Percentiles rank a stretch among this genome's conserved stretches.
Conservation (phyloP, 202 grass and related monocot genomes). For the Setaria italica region DNA sequence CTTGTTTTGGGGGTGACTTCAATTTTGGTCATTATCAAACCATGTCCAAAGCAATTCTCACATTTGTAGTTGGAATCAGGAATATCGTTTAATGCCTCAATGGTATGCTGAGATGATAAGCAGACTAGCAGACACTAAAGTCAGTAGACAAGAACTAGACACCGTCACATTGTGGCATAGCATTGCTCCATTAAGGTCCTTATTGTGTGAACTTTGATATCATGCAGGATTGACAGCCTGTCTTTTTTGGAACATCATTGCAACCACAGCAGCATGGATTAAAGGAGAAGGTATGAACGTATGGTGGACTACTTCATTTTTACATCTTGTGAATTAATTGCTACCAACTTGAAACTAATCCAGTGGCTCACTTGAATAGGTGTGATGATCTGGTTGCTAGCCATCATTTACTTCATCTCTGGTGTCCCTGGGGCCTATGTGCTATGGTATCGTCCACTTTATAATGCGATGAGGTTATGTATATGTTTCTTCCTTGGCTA, state of each 20-base stretch:
- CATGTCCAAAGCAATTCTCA: slow-evolving; percentile 22
- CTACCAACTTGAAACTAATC: slow-evolving; percentile 38
- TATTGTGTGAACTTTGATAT: slow-evolving; percentile 41
- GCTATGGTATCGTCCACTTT: slow-evolving; percentile 95
- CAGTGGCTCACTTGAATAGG: slow-evolving; percentile 46
- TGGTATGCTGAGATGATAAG: slow-evolving; percentile 1
- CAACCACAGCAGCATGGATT: slow-evolving; percentile 90
- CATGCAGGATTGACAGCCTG: slow-evolving; percentile 82
- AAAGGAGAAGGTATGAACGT: slow-evolving; percentile 77
- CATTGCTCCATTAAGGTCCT: slow-evolving; percentile 12
- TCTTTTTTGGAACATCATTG: slow-evolving; percentile 91
- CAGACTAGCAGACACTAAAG: not conserved
- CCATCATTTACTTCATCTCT: slow-evolving; percentile 90
- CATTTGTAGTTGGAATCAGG: slow-evolving; percentile 13
- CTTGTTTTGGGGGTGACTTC: slow-evolving; percentile 22
- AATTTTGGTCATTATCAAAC: not conserved
- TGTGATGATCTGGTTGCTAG: slow-evolving; percentile 94
- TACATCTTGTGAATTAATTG: slow-evolving; percentile 24
- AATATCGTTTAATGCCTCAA: slow-evolving; percentile 5
- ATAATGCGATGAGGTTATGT: slow-evolving; percentile 87
- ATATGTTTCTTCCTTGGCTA: slow-evolving; percentile 22
- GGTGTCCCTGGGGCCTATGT: slow-evolving; percentile 91
- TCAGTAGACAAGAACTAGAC: not conserved
- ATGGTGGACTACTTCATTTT: slow-evolving; percentile 18
- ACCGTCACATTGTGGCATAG: not conserved